Base-by-base conservation (phyloP, 2,329 filamentous ascomycete species). In the Cladosporium sp. region DNA sequence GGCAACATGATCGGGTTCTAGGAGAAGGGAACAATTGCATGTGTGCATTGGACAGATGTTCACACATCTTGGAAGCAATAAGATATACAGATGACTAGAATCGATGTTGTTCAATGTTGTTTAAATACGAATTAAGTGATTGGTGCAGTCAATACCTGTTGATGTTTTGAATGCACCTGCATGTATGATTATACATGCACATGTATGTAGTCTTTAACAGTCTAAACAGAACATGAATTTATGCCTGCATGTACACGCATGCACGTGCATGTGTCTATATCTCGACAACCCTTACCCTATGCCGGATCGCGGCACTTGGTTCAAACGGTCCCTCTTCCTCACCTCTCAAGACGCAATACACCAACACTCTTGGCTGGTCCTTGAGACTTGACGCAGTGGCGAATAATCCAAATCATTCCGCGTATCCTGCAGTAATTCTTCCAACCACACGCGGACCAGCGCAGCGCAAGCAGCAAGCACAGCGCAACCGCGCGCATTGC, bases 401-500 rank as follows among this genome's bases (percentile, higher is more conserved):
- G 8, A 14, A 8, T 21, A 28, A 32, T 6, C 4, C 3, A 14
- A 15, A 0, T 4, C 24, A 8, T 28, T n/a, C 57, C 21, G 14
- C 57, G 0, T 5, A 7, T 38, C 18, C n/a, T 32, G 14, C 38
- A 28, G 38, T 47, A 30, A 47, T 30, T 7, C 1, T 12, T 44
- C 28, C 36, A 14, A 59, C 24, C 8, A 41, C 4, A 28, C n/a
- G 12, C 49, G 28, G 3, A 52, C 12, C 24, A 30, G 28, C 49
- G 24, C n/a, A 18, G n/a, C 7, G 8, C n/a, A 1, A 24, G n/a
- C n/a, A 47, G 41, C 41, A 24, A 18, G 2, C 26, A 57, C 34
- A 57, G 68, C 69, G 67, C 69, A 68, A 55, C 61, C 59, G 54
- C 41, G 66, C 55, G 64, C 68, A 61, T 61, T 47, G 49, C 52